These are phyloP conservation scores for Metschnikowia anglica DNA, from an alignment of 805 yeast genomes.

Conservation along the genomic window DNA sequence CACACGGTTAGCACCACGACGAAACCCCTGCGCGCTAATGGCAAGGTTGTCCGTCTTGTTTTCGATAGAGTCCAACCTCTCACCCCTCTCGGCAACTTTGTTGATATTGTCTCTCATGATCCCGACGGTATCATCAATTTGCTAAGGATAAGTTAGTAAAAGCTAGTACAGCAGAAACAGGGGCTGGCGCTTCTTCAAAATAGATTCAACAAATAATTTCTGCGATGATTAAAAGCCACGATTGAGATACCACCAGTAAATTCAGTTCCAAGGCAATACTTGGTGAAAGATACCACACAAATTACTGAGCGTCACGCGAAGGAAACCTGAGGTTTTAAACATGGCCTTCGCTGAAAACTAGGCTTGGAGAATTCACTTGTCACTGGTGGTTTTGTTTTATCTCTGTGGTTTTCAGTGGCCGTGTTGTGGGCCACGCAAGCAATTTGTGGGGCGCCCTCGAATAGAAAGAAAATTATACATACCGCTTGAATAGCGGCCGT, in stretches of 20 bases:
- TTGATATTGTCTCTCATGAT: constrained; percentile 97
- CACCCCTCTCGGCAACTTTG: constrained; percentile 93
- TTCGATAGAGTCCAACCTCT: constrained; percentile 85
- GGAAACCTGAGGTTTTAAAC: too few relatives aligned
- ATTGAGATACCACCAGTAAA: not conserved
- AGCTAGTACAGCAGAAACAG: not conserved
- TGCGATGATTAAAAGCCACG: too few relatives aligned
- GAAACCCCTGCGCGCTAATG: constrained; percentile 89
- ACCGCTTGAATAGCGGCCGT: constrained; percentile 84
- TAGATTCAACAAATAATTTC: too few relatives aligned
- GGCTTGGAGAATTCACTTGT: too few relatives aligned
- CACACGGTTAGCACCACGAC: constrained; percentile 94
- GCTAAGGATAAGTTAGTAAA: constrained; percentile 43
- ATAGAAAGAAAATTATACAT: constrained; percentile 31
- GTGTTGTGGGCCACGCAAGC: not conserved
- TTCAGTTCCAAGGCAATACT: not conserved
- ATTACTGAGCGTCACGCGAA: not conserved
- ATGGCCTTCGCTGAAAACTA: too few relatives aligned
- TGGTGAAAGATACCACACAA: not conserved
- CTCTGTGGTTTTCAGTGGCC: too few relatives aligned
- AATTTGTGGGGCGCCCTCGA: not conserved
- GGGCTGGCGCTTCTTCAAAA: too few relatives aligned
- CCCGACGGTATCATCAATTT: constrained; percentile 94
- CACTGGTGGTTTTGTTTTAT: too few relatives aligned
- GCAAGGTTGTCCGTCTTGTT: constrained; percentile 92